Evolutionary conservation across 2,329 filamentous ascomycete species (phyloP).

Genomic region (Aurifilum marmelostoma): DNA sequence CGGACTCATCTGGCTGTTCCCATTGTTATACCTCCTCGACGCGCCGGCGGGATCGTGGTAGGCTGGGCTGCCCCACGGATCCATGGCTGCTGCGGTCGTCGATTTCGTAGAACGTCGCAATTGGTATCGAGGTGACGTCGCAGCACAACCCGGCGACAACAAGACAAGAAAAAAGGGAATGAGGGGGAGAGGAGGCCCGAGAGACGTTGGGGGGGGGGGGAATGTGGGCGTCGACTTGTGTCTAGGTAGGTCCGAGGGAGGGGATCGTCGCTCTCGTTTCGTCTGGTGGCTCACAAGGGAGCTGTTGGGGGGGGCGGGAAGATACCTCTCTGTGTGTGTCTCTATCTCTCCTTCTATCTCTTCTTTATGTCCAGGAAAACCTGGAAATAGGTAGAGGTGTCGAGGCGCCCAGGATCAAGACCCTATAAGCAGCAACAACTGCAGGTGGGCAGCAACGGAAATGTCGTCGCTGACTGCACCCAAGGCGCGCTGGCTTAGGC

Average conservation of each 20-base stretch:
- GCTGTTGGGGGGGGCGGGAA: slow-evolving; percentile 9
- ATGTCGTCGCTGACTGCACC: slow-evolving; percentile 26
- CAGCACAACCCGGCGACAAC: slow-evolving; percentile 10
- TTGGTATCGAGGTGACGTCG: slow-evolving; percentile 25
- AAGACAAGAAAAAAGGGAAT: neutral
- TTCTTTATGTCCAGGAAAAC: slow-evolving; percentile 12
- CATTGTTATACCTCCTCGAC: slow-evolving; percentile 69
- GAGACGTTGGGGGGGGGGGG: too few species aligned
- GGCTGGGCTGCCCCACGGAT: slow-evolving; percentile 62
- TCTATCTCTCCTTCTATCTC: neutral
- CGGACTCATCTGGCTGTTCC: slow-evolving; percentile 40
- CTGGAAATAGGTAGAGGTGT: slow-evolving; percentile 20
- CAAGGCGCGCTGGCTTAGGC: slow-evolving; percentile 21
- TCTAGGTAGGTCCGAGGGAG: slow-evolving; percentile 8
- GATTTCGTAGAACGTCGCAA: slow-evolving; percentile 27
- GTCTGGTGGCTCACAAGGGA: slow-evolving; percentile 12
- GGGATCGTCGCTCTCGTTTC: neutral
- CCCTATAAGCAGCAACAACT: slow-evolving; percentile 21
- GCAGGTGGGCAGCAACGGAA: slow-evolving; percentile 26
- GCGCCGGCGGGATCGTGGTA: slow-evolving; percentile 68
- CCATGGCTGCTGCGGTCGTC: slow-evolving; percentile 46
- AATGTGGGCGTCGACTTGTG: neutral
- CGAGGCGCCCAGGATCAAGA: slow-evolving; percentile 20
- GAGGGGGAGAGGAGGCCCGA: neutral
- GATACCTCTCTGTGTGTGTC: neutral